Evolutionary conservation across 148 eudicot species (phyloP).

Genomic region (Rheum nobile): DNA sequence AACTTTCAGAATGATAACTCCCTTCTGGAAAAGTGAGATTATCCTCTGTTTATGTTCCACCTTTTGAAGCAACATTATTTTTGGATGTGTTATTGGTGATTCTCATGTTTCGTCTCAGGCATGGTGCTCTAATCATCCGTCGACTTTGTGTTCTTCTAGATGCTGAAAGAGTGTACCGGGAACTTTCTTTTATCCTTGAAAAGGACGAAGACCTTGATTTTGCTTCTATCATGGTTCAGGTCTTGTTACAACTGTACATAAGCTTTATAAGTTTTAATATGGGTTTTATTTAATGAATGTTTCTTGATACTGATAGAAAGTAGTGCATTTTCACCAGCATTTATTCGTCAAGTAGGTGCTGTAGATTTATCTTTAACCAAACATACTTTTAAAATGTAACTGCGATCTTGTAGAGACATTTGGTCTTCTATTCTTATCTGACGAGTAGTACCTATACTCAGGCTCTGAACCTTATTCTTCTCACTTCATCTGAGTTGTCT

Average conservation of each 20-base stretch:
- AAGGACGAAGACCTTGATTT: conserved; percentile 81
- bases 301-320: conserved; percentile 23
- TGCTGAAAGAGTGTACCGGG: conserved; percentile 85
- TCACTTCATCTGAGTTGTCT: conserved; percentile 89
- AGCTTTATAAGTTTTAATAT: too few relatives aligned
- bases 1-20: conserved; percentile 61
- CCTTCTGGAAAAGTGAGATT: conserved; percentile 79
- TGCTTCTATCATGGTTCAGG: conserved; percentile 99
- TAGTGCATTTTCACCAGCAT: too few relatives aligned
- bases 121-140: conserved; percentile 93
- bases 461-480: conserved; percentile 88
- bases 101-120: conserved; percentile 29
- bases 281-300: too few relatives aligned
- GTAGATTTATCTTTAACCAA: too few relatives aligned
- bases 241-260: conserved; percentile 14
- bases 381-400: neutral
- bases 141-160: conserved; percentile 82
- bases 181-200: conserved; percentile 71
- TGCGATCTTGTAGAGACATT: neutral
- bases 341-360: too few relatives aligned
- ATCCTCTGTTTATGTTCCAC: neutral
- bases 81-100: too few relatives aligned
- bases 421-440: conserved; percentile 1
- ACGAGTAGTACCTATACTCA: too few relatives aligned
- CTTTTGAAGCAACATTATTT: neutral